phyloP scores from a whole-genome alignment of 2,329 filamentous ascomycete species.

The Neopestalotiopsis clavispora region DNA sequence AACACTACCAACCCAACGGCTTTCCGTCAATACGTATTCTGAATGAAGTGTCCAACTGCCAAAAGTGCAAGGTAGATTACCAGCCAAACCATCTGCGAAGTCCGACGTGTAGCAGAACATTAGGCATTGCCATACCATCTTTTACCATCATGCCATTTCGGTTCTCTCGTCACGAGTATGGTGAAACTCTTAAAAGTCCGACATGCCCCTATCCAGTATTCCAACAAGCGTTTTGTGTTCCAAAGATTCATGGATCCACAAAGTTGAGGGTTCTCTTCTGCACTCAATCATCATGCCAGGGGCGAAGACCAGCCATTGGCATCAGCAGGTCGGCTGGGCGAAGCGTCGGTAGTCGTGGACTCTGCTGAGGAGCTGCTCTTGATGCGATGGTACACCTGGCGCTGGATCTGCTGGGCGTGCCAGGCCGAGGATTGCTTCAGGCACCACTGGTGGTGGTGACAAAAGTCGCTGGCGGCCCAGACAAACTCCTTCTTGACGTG shows the following conservation, averaged over 20 bases:
- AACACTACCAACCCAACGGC: neutral
- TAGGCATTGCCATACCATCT: neutral
- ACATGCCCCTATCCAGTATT: neutral
- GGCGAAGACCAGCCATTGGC: neutral
- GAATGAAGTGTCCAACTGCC: neutral
- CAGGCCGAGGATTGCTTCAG: slow-evolving; percentile 12
- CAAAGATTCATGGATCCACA: neutral
- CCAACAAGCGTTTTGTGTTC: neutral
- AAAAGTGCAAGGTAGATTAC: neutral
- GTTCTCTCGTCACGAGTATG: neutral
- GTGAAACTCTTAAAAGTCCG: neutral
- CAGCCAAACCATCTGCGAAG: neutral
- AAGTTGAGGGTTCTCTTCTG: too few relatives aligned
- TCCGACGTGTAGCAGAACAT: neutral
- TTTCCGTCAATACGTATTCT: neutral
- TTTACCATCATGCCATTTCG: neutral
- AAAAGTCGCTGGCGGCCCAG: slow-evolving; percentile 26
- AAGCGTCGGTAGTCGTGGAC: neutral
- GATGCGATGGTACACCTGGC: neutral
- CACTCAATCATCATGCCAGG: neutral
- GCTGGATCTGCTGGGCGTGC: slow-evolving; percentile 13
- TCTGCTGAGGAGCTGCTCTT: neutral
- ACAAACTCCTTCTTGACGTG: slow-evolving; percentile 22
- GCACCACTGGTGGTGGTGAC: slow-evolving; percentile 21
- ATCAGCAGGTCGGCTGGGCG: neutral